Percentiles rank a stretch among this genome's conserved stretches.
Conservation (phyloP, 257 asterid species). For the Salvia splendens region DNA sequence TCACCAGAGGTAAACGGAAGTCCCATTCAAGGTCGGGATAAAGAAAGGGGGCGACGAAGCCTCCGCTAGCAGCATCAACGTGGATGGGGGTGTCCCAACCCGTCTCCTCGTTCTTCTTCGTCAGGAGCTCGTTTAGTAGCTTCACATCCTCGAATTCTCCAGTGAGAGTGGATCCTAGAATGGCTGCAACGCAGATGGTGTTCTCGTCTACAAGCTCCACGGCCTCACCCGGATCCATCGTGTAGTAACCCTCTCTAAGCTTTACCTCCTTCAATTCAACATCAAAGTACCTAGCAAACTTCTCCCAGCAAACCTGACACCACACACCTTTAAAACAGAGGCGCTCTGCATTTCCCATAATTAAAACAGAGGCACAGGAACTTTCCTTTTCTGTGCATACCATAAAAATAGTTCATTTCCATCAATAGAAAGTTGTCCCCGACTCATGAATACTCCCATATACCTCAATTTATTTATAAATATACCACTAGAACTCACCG, state of each 20-base stretch:
- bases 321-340: neutral
- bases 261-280: conserved; percentile 79
- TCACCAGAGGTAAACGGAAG: conserved; percentile 73
- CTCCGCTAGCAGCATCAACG: conserved; percentile 91
- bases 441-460: too few species aligned
- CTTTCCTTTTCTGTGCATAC: too few species aligned
- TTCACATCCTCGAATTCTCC: conserved; percentile 86
- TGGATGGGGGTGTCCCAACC: conserved; percentile 82
- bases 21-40: conserved; percentile 81
- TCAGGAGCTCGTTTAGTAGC: conserved; percentile 59
- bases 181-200: conserved; percentile 79
- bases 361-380: too few species aligned
- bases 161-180: conserved; percentile 70
- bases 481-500: too few species aligned
- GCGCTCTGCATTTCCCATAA: too few species aligned
- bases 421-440: too few species aligned
- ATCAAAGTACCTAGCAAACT: conserved; percentile 75
- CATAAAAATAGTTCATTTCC: too few species aligned
- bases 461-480: too few species aligned
- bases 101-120: conserved; percentile 58
- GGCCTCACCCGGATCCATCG: conserved; percentile 69
- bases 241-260: conserved; percentile 65
- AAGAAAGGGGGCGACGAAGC: conserved; percentile 74
- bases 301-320: conserved; percentile 72
- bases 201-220: conserved; percentile 78